Base-by-base conservation (phyloP, 371 early-diverging fungal genomes). In the Mortierella sp. region DNA sequence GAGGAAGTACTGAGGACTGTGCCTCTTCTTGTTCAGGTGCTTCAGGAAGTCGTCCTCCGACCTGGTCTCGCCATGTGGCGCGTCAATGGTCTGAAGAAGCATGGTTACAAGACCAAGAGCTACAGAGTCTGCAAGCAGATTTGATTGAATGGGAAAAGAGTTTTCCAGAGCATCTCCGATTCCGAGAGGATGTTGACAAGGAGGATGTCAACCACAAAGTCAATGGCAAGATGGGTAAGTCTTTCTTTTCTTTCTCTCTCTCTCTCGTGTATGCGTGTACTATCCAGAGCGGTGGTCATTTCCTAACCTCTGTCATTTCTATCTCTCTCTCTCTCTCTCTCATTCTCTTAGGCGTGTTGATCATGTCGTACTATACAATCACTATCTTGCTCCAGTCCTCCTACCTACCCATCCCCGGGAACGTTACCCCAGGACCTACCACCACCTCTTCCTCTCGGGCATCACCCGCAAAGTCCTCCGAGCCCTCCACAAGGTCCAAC, bases 401-500 rank as follows among this genome's bases (percentile, higher is more conserved):
- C 4, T 53, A 53, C 21, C 53, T 53, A 3, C 53, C 53, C 12
- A 9, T 53, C 9, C 53, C 53, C 18, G 18, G 23, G 4, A 23
- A 19, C 9, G 19, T 19, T 19, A 12, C 19, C 9, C 23, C 53
- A 12, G 23, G 23, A 23, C 19, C 12, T 9, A 19, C 21, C 9
- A 4, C 53, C 21, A 53, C 19, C 23, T 12, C 18, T 9, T 53
- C 53, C 21, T 7, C 3, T 7, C 19, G 23, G 9, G 37, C 37
- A 37, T 37, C 37, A 9, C 37, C 37, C 9, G 23, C 44, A 57
- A 67, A 62, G 23, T 62, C 70, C 11, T 70, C 70, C 4, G 71
- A 70, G 25, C 37, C 37, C 37, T 37, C 37, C 37, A 9, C 37
- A 3, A 37, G 37, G 9, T 37, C 37, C 37, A 37, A 9, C 37